Evolutionary conservation across 2,329 filamentous ascomycete genomes (phyloP), one percentile per base, ranked within the genome.

Genomic region (Sclerotinia sclerotiorum): DNA sequence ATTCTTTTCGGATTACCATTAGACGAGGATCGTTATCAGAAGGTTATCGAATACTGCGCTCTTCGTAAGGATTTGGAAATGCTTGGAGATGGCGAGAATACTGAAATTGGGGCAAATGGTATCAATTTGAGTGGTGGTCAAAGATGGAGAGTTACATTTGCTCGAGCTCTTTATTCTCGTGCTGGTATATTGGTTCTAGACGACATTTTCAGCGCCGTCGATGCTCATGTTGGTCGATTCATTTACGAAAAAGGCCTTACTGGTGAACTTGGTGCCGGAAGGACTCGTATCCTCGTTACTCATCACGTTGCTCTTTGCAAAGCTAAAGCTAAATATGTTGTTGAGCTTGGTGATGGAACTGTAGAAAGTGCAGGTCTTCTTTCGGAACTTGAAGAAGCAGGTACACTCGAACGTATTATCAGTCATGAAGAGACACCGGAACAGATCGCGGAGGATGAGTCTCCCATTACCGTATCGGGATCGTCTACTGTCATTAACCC

Each of bases 71-170:
- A 96, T 73, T 80, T 96, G 44, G 85, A 89, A 21, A 92, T 93
- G 81, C 83, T 96, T 21, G 81, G 86, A 0, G 90, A 94, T 75
- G 92, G 92, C 5, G 91, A 95, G 73, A 79, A 86, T 58, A 96
- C 93, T 0, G 90, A 94, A 74, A 91, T 96, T 65, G 92, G 92
- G 15, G 90, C 91, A 3, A 94, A 94, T 70, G 92, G 92, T 8
- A 91, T 95, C 73, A 94, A 94, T 73, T 81, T 96, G 8, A 93
- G 89, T 70, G 92, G 93, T 71, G 93, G 92, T 0, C 92, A 96
- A 78, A 88, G 91, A 75, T 94, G 92, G 90, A 86, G 92, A 65
- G 85, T 95, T 44, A 92, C 90, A 0, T 87, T 96, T 73, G 92
- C 92, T 2, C 84, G 92, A 58, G 91, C 92, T 0, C 82, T 95